Conservation (phyloP, 331 rosid genomes). For the Stylosanthes scabra region DNA sequence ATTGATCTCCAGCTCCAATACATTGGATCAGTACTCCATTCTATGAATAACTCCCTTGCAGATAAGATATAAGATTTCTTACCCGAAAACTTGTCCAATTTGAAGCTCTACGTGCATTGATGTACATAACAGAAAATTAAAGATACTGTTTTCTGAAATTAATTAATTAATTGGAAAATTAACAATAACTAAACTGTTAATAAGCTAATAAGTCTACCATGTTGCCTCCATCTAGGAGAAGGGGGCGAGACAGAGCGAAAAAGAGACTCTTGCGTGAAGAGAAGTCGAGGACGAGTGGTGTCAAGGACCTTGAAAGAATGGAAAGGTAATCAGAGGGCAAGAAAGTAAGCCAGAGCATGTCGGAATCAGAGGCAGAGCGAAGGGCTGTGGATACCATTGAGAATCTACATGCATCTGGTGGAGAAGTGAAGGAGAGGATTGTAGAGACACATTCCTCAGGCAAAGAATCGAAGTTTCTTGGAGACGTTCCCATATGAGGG, state of each 20-base stretch:
- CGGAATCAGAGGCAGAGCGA: constrained; percentile 46
- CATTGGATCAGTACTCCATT: constrained; percentile 64
- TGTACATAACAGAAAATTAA: not conserved
- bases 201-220: constrained; percentile 36
- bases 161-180: not conserved
- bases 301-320: constrained; percentile 36
- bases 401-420: constrained; percentile 48
- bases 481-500: not conserved
- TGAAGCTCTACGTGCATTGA: constrained; percentile 50
- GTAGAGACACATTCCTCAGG: constrained; percentile 54
- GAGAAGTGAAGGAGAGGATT: constrained; percentile 54
- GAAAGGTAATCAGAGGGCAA: constrained; percentile 48
- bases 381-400: constrained; percentile 53
- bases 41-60: constrained; percentile 55
- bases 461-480: constrained; percentile 40
- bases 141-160: not conserved
- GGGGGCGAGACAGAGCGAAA: constrained; percentile 38
- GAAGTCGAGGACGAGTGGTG: constrained; percentile 30
- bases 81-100: constrained; percentile 57
- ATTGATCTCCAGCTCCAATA: constrained; percentile 64
- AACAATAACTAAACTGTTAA: not conserved
- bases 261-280: constrained; percentile 54
- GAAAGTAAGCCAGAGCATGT: constrained; percentile 52
- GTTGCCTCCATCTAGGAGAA: constrained; percentile 55
- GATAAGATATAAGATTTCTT: constrained; percentile 55